Evolutionary conservation across 345 rosid species (phyloP), one percentile per base, ranked within the genome.

Genomic region (Brassica juncea): DNA sequence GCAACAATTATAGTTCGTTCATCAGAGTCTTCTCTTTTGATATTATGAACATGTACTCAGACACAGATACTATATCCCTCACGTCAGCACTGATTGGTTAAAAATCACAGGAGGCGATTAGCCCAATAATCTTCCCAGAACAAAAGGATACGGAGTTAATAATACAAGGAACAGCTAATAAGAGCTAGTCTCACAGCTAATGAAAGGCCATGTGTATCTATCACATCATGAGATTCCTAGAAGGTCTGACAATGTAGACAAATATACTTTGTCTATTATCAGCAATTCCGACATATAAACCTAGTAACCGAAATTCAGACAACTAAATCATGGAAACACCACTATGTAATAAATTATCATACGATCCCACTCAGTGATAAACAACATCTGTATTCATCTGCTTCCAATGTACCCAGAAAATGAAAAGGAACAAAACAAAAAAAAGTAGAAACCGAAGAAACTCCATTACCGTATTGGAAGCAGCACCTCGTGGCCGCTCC

Each of bases 401-500:
- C 16, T 49, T 49, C 55, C 55, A 52, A 67, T 67, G 32, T 3
- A 19, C 69, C 30, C 4, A 66, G n/a, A 16, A 8, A 34, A 27
- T 4, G 54, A 14, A 27, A 31, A 32, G 30, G 30, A 27, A 27
- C 4, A 25, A 25, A 0, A n/a, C 5, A 15, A 16, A 15, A 8
- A 16, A 31, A 37, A 7, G 44, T 37, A 37, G 44, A 62, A 63
- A 30, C 14, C 21, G 49, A 61, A 31, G 4, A 63, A 63, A 39
- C 10, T 15, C 3, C 47, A 60, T 72, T 85, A 94, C 98, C 98
- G 93, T 86, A 84, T 91, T 92, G 10, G 97, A 82, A 68, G 86
- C 78, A 64, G 88, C 86, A 25, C 35, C 84, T 73, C 94, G 87
- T 3, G 93, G 90, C 75, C 96, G 92, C 86, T 94, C 98, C 81